Evolutionary conservation across 305 asterid genomes (phyloP), one percentile per base, ranked within the genome.

Genomic region (Solanum aculeatissimum): DNA sequence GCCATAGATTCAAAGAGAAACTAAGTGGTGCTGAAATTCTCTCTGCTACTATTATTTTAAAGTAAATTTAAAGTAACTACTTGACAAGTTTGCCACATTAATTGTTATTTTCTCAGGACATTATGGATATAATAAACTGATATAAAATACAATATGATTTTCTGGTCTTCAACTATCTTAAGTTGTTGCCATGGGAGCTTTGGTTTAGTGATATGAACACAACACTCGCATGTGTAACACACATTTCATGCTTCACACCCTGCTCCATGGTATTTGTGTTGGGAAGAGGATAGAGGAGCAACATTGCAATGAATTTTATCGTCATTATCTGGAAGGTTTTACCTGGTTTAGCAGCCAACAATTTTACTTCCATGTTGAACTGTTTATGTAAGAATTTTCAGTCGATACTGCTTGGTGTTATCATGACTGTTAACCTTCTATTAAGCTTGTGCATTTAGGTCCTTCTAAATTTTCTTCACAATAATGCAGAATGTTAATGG

Each of bases 401-500:
- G 42, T 14, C 9, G 1, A 45, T 14, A 45, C 42, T 3, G 12
- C 80, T 45, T 23, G 11, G 57, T 71, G 55, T 43, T 71, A 68
- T 16, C 15, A 10, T 68, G 47, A 68, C 21, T 19, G 7, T 68
- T 32, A 35, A 32, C 75, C 75, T 68, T 68, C 47, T 32, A 47
- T 71, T 43, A 43, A 42, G 13, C 80, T 71, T 21, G 54, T 71
- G 57, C 57, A 72, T 72, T 45, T 25, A 72, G 40, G 35, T 74
- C 1, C 14, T 23, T 23, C 81, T 74, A 47, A 23, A 23, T 74
- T 45, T 74, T 45, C 81, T 74, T 25, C 43, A 35, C 80, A 21
- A 14, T 45, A 21, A 2, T 72, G 70, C 88, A 94, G 95, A 68
- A 80, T 93, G 38, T 79, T 93, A 86, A 94, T 96, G 99, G 98